Evolutionary conservation across 225 moss, liverwort and hornwort genomes (phyloP), one percentile per base, ranked within the genome.

Genomic region (Marchantia polymorpha): DNA sequence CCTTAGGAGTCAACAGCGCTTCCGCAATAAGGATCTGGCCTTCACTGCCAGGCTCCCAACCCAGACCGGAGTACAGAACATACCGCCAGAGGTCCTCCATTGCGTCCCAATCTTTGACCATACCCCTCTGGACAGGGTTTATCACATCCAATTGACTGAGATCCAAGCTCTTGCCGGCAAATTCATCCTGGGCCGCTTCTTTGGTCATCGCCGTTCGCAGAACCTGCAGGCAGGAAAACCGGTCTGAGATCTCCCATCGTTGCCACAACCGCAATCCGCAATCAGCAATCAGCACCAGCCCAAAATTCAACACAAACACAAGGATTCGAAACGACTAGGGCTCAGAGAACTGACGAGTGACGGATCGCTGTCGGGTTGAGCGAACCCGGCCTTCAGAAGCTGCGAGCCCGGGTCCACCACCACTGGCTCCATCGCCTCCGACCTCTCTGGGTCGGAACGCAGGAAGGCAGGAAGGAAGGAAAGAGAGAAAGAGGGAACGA

Each of bases 71-170:
- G 76, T 99, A 99, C 54, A 99, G 90, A 25, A 94, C 85, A 83
- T 99, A 93, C n/a, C 93, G 97, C 97, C 97, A 99, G 70, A 99
- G 82, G 83, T 99, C 97, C 84, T 99, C 97, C 90, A 95, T 88
- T 58, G 91, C 93, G 81, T 99, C 97, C 97, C 97, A 99, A 72
- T 99, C 93, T 87, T 88, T 92, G 70, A 95, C 92, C 87, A 95
- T 87, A 58, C 97, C 97, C 84, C 93, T 90, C 79, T 99, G 92
- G 65, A 99, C 90, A 6, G 97, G 97, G 79, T 87, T 78, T 49
- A 91, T 27, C 6, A 88, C 77, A 85, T 82, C 89, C 74, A 86
- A 82, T 29, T 79, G 81, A 79, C 67, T 79, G 27, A 80, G 29
- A 11, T 83, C 82, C 77, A 77, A 68, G 14, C 81, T 80, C 81